Base-by-base conservation (phyloP, 768 basidiomycete species). In the Lepiota subincarnata region DNA sequence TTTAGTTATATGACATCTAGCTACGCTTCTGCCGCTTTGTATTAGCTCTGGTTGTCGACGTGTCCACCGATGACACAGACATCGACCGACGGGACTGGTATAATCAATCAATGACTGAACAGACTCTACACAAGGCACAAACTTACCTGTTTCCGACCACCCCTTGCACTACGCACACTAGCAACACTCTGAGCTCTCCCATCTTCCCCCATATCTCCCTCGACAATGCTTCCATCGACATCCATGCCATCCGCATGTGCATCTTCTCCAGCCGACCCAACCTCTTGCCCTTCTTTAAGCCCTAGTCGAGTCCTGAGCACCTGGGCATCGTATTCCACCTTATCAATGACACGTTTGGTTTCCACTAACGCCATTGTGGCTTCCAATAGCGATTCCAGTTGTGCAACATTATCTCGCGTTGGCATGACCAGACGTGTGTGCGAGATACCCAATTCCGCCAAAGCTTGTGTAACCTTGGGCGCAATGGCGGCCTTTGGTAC, bases 401-500 rank as follows among this genome's bases (percentile, higher is more conserved):
- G 81, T 48, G 79, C 74, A 49, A 86, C 76, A 58, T 93, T 97
- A 20, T 85, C 84, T 36, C 84, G 78, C 2, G 97, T 98, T 14
- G 97, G 97, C 93, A 98, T 98, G 56, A 96, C 89, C 46, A 99
- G 78, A 10, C 88, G 83, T 13, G 78, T 79, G 51, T 83, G 75
- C 13, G 79, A 78, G 10, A 97, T 72, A 12, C 87, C 86, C 10
- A 95, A 76, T 68, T 98, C 94, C 6, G 76, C 66, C 13, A 98
- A 77, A 12, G 86, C 78, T 55, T 87, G 84, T 7, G 83, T 76
- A 60, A 98, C 82, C 64, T 93, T 92, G 13, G 84, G 82, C 2
- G 83, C 80, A 19, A 86, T 75, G 36, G 83, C 77, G 3, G 84
- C 73, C 66, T 93, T 96, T 13, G 92, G 89, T 31, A 75, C 68